Percentiles rank a stretch among this genome's conserved stretches.
Evolutionary conservation across 1,284 basidiomycete species (phyloP).

Genomic region (Cystobasidium sp.): DNA sequence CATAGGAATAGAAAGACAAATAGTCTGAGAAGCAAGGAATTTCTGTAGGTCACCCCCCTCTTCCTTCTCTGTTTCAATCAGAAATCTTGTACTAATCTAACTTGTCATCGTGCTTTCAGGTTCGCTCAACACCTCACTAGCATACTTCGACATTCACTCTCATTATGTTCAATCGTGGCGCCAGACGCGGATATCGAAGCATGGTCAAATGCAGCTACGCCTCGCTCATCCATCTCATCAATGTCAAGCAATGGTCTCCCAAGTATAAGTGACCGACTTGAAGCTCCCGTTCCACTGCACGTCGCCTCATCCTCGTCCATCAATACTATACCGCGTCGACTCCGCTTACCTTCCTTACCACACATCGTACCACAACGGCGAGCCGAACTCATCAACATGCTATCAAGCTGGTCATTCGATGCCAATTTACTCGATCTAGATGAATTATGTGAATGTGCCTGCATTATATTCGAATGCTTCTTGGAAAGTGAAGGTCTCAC

Average conservation of each 20-base stretch:
- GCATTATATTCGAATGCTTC: constrained; percentile 68
- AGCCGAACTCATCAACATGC: constrained; percentile 63
- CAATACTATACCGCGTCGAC: not conserved
- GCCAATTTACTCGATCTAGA: constrained; percentile 77
- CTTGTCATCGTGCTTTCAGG: constrained; percentile 37
- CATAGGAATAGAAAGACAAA: constrained; percentile 16
- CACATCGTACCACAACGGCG: constrained; percentile 45
- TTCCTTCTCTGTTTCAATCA: not conserved
- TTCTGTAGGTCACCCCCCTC: constrained; percentile 16
- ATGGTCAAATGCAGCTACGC: constrained; percentile 22
- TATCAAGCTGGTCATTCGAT: constrained; percentile 84
- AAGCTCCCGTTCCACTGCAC: not conserved
- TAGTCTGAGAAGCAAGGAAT: constrained; percentile 24
- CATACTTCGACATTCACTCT: constrained; percentile 53
- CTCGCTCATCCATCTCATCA: constrained; percentile 39
- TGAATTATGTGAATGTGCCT: constrained; percentile 77
- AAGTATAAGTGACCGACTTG: constrained; percentile 12
- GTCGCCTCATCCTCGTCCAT: not conserved
- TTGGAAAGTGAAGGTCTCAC: constrained; percentile 68
- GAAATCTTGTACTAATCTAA: not conserved
- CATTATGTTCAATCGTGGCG: constrained; percentile 48
- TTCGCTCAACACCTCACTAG: constrained; percentile 54
- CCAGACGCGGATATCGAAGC: constrained; percentile 8
- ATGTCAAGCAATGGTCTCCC: constrained; percentile 10
- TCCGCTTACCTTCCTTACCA: constrained; percentile 37